Evolutionary conservation across 257 asterid species (phyloP), one percentile per base, ranked within the genome.

Genomic region (Gardenia jasminoides): DNA sequence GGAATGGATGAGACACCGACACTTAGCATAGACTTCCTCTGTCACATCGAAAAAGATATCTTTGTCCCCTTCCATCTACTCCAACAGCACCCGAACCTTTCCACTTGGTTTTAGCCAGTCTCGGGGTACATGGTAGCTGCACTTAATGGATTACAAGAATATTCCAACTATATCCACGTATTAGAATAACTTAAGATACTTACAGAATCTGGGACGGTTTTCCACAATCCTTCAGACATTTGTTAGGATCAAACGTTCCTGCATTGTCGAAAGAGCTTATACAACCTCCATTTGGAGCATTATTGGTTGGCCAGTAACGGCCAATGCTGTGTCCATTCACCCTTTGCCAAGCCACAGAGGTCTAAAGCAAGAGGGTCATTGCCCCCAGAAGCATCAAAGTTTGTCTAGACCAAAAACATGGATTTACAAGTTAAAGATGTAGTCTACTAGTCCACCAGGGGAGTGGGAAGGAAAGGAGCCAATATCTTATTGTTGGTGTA

Each of bases 321-420:
- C 98, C 98, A 9, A 94, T 90, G 92, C 98, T 85, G 78, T 92
- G 89, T 46, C 98, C 97, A 19, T 94, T 94, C 74, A 94, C 98
- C 98, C 83, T 94, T 94, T 30, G 96, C 98, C 89, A 90, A 74
- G 20, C 97, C 94, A 0, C 90, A 91, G 62, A 91, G 85, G 89
- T 94, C 97, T 77, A 94, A 22, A 12, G 96, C 95, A 44, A 91
- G 64, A 0, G 97, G 98, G 78, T 86, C 88, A 83, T 86, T 82
- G 54, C 97, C 92, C 28, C 84, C 79, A 26, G 97, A 94, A 62
- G 97, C 90, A 81, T 88, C 92, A 70, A 92, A 87, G 41, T 52
- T 86, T 19, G 96, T 85, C 98, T 94, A 66, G 13, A 71, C 76
- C 54, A 85, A 61, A 61, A 64, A 46, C 79, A 41, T 41, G 31